These are phyloP conservation scores for Coix lacrymajobi DNA, from an alignment of 176 grass and related monocot genomes.

Conservation along the genomic window DNA sequence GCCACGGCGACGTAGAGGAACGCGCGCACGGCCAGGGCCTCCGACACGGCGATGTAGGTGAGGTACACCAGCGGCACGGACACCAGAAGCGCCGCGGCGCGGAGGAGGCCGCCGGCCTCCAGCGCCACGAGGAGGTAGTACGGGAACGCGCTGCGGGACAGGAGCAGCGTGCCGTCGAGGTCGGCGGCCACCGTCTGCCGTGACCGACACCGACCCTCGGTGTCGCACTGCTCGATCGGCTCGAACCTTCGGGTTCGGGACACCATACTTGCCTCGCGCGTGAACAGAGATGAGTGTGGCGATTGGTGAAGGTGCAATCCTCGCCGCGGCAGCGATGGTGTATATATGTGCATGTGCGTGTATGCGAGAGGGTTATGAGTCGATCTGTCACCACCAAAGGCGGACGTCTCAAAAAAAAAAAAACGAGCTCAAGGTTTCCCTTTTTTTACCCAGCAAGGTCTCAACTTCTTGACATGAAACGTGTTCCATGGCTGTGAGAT, in stretches of 20 bases:
- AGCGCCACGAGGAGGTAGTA: slow-evolving; percentile 85
- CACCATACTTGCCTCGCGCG: not conserved
- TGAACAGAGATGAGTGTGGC: not conserved
- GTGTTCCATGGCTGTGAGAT: too few species aligned
- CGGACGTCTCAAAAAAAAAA: too few species aligned
- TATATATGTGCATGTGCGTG: too few species aligned
- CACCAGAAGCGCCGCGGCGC: slow-evolving; percentile 44
- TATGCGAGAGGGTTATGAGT: too few species aligned
- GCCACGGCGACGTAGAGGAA: slow-evolving; percentile 68
- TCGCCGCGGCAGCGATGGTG: not conserved
- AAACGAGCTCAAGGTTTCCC: too few species aligned
- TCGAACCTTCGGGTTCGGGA: slow-evolving; percentile 31
- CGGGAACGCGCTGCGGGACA: slow-evolving; percentile 72
- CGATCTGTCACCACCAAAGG: too few species aligned
- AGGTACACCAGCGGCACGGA: slow-evolving; percentile 67
- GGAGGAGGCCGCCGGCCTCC: slow-evolving; percentile 65
- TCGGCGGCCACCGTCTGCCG: slow-evolving; percentile 63
- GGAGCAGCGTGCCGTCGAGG: slow-evolving; percentile 79
- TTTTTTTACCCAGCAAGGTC: too few species aligned
- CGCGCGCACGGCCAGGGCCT: slow-evolving; percentile 50
- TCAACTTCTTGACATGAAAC: too few species aligned
- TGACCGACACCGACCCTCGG: slow-evolving; percentile 53
- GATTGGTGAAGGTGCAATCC: not conserved
- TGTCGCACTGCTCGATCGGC: slow-evolving; percentile 48
- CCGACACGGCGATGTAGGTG: slow-evolving; percentile 64